Evolutionary conservation across 148 eudicot species (phyloP).

Genomic region (Oxyria digyna): DNA sequence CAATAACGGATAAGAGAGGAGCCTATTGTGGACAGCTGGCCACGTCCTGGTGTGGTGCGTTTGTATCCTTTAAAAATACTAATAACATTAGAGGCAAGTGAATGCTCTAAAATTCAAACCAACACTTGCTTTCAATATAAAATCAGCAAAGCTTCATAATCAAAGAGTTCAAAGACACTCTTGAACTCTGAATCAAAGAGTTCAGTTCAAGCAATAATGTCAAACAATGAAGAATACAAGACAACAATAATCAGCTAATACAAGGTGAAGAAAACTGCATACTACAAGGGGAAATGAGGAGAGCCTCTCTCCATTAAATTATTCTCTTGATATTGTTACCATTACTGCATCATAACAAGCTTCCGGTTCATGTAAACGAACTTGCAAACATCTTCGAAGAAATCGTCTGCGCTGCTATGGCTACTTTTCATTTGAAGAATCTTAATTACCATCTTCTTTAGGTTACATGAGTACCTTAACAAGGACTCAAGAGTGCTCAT

Average conservation of each 20-base stretch:
- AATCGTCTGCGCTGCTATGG: conserved; percentile 90
- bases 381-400: conserved; percentile 79
- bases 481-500: conserved; percentile 86
- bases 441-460: conserved; percentile 66
- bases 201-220: not conserved
- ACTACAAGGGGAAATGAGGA: not conserved
- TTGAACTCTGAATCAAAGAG: conserved; percentile 2
- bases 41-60: too few relatives aligned
- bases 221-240: not conserved
- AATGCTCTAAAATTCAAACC: not conserved
- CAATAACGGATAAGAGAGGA: too few relatives aligned
- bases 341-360: conserved; percentile 61
- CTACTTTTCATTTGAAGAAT: conserved; percentile 90
- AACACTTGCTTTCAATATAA: not conserved
- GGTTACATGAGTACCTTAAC: conserved; percentile 45
- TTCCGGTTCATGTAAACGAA: conserved; percentile 50
- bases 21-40: too few relatives aligned
- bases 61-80: too few relatives aligned
- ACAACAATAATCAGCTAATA: not conserved
- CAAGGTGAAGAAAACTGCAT: not conserved
- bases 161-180: not conserved
- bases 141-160: not conserved
- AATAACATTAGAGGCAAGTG: too few relatives aligned
- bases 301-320: not conserved
- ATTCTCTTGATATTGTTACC: not conserved